A percentile compares a stretch with the other conserved stretches of the same genome.
Evolutionary conservation across 169 alveolate species (phyloP).

Genomic region (Plasmodium knowlesi): DNA sequence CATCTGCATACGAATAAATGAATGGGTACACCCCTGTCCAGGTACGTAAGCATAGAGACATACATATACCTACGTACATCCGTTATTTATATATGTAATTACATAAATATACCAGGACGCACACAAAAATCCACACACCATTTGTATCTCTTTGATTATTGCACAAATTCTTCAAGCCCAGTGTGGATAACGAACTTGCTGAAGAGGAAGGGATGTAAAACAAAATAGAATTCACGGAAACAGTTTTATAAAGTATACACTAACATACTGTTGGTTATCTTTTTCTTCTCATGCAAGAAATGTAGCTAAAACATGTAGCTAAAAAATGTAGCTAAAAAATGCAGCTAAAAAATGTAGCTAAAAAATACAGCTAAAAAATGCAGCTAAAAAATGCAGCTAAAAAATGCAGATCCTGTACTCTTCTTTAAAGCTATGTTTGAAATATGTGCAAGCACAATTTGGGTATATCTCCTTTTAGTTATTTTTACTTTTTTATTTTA

Average conservation of each 20-base stretch:
- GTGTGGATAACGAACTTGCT: not conserved
- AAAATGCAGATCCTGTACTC: not conserved
- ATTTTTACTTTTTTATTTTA: not conserved
- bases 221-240: constrained; percentile 4
- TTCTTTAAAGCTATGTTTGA: not conserved
- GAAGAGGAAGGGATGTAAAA: not conserved
- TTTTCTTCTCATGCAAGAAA: not conserved
- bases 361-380: not conserved
- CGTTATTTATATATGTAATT: not conserved
- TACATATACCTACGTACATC: not conserved
- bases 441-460: not conserved
- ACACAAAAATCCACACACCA: not conserved
- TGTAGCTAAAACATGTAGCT: not conserved
- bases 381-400: not conserved
- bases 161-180: not conserved
- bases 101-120: not conserved
- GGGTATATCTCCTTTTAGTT: not conserved
- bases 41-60: not conserved
- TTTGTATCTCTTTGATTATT: not conserved
- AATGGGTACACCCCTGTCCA: not conserved
- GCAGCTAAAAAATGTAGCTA: not conserved
- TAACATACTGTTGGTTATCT: not conserved
- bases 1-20: not conserved
- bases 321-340: not conserved
- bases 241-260: not conserved